Base-by-base conservation (phyloP, 1,139 yeast species). In the Suhomyces chickasaworum region DNA sequence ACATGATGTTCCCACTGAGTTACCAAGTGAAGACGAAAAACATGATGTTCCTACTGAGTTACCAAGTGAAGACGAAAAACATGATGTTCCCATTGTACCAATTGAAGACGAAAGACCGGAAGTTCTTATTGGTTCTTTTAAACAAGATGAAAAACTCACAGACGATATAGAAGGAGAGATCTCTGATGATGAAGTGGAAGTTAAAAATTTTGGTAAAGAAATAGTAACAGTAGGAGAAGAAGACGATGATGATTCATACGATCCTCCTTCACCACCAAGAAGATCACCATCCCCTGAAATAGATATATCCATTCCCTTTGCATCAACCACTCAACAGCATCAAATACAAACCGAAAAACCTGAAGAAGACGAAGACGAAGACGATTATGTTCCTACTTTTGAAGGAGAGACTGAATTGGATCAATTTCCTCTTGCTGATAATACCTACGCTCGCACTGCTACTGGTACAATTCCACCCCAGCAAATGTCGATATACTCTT, bases 381-480 rank as follows among this genome's bases (percentile, higher is more conserved):
- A 45, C n/a, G 52, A 47, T 27, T 50, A 50, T 35, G 44, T 42
- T 12, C 53, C 53, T 8, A 43, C 48, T 10, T 33, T 46, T 2
- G 47, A 38, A 8, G 41, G 25, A 4, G 39, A 33, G 8, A 31
- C 18, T 1, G 36, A 30, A 2, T 32, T 25, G 7, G 31, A 16
- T 18, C 12, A 15, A 16, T 13, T 41, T 17, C 21, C 13, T 2
- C 23, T 27, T 18, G 20, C 10, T 6, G 18, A 3, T 2, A 37
- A 27, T 32, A 25, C 18, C 32, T 42, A 35, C 20, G 16, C 39
- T n/a, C 48, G 36, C 9, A 41, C 45, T 12, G 45, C 42, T 16
- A 42, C 43, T 4, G 48, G 45, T 17, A 31, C 39, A 9, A 33
- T 45, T 5, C 41, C 39, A 6, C 48, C 48, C 15, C 41, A 36